Conservation (phyloP, 2,329 filamentous ascomycete genomes). For the Monilinia fructicola region DNA sequence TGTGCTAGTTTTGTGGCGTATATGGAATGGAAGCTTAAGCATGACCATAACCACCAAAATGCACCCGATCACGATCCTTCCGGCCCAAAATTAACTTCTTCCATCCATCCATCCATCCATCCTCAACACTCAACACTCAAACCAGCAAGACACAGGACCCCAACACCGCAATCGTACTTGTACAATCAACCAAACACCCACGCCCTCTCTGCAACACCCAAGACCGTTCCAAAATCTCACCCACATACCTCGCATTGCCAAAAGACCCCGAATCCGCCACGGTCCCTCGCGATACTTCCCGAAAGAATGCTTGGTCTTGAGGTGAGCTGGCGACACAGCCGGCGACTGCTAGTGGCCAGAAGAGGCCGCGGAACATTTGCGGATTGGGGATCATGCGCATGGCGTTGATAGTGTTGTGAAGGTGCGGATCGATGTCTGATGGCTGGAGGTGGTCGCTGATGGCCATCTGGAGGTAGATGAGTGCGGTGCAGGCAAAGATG, state of each 20-base stretch:
- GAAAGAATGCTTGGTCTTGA: conserved; percentile 29
- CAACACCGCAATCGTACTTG: conserved; percentile 14
- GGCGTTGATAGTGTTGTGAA: conserved; percentile 25
- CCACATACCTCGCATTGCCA: conserved; percentile 25
- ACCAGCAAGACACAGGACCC: conserved; percentile 25
- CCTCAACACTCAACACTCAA: not conserved
- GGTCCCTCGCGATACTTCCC: not conserved
- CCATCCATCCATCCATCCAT: too few species aligned
- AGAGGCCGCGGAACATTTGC: conserved; percentile 25
- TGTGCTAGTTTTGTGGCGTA: too few species aligned
- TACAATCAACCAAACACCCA: conserved; percentile 26
- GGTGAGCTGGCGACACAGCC: conserved; percentile 29
- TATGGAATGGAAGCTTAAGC: too few species aligned
- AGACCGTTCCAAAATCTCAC: conserved; percentile 28
- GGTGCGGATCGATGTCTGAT: conserved; percentile 8
- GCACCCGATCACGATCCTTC: too few species aligned
- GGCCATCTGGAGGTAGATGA: conserved; percentile 30
- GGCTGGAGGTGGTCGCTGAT: not conserved
- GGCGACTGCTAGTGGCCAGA: conserved; percentile 31
- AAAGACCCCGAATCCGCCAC: conserved; percentile 24
- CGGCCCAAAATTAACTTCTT: too few species aligned
- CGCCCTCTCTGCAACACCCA: conserved; percentile 25
- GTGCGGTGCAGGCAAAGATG: conserved; percentile 28
- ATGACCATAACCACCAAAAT: too few species aligned
- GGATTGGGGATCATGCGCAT: conserved; percentile 26